These are phyloP conservation scores for Tricholoma furcatifolium DNA, from an alignment of 768 basidiomycete genomes.

Conservation along the genomic window DNA sequence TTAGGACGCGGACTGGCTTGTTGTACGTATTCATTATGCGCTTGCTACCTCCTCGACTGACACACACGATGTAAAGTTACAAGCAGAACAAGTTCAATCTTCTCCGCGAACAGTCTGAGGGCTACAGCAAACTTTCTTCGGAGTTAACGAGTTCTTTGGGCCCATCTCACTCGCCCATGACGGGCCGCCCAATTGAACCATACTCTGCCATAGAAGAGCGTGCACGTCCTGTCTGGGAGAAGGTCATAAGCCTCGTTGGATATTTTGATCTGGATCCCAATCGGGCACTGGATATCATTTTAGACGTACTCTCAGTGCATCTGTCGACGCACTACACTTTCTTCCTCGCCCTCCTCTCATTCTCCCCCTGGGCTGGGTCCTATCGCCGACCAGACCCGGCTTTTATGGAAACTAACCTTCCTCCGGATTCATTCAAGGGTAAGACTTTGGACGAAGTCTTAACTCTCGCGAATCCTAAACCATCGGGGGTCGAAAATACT, in stretches of 20 bases:
- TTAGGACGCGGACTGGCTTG: slow-evolving; percentile 74
- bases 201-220: slow-evolving; percentile 58
- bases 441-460: slow-evolving; percentile 72
- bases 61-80: slow-evolving; percentile 54
- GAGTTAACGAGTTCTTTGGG: slow-evolving; percentile 81
- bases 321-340: slow-evolving; percentile 82
- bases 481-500: slow-evolving; percentile 15
- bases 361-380: slow-evolving; percentile 84
- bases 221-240: slow-evolving; percentile 73
- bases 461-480: slow-evolving; percentile 44
- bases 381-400: slow-evolving; percentile 32
- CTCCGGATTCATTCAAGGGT: slow-evolving; percentile 44
- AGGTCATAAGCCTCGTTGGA: slow-evolving; percentile 85
- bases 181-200: slow-evolving; percentile 65
- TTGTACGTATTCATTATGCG: slow-evolving; percentile 55
- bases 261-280: slow-evolving; percentile 98
- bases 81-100: slow-evolving; percentile 99
- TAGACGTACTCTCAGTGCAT: slow-evolving; percentile 87
- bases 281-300: slow-evolving; percentile 87
- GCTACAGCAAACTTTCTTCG: slow-evolving; percentile 88
- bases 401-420: slow-evolving; percentile 37
- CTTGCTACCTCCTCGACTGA: neutral
- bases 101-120: slow-evolving; percentile 95
- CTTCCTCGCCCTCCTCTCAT: slow-evolving; percentile 82
- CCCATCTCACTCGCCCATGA: slow-evolving; percentile 65